These are phyloP conservation scores for Gossypioides kirkii DNA, from an alignment of 345 rosid species.

Conservation along the genomic window DNA sequence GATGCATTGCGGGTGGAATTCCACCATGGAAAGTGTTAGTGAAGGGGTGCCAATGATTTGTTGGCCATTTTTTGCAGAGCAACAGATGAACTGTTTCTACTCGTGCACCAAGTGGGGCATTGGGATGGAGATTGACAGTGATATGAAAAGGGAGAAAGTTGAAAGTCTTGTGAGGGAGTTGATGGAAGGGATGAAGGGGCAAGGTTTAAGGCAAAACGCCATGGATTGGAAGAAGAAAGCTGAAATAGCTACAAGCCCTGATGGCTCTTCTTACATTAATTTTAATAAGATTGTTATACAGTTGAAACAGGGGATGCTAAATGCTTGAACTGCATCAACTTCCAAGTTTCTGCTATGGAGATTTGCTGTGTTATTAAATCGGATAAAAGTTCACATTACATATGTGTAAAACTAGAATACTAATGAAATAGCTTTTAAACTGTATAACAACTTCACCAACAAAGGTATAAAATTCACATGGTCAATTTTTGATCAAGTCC, in stretches of 20 bases:
- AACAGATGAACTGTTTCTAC: slow-evolving; percentile 17
- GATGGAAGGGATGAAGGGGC: slow-evolving; percentile 10
- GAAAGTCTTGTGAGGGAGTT: background rate
- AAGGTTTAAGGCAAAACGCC: background rate
- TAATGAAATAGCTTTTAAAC: background rate
- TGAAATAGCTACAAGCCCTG: background rate
- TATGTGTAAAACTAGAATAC: too few species aligned
- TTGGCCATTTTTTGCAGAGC: slow-evolving; percentile 24
- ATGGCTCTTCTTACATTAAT: slow-evolving; percentile 8
- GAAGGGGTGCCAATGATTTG: slow-evolving; percentile 19
- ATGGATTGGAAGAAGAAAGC: slow-evolving; percentile 10
- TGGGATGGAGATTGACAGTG: slow-evolving; percentile 18
- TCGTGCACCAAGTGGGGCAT: slow-evolving; percentile 19
- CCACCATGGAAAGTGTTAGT: slow-evolving; percentile 16
- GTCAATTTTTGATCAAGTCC: background rate
- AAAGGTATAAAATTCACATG: background rate
- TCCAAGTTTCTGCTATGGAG: too few species aligned
- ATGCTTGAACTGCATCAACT: too few species aligned
- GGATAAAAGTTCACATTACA: too few species aligned
- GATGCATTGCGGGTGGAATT: slow-evolving; percentile 27
- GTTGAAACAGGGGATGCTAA: background rate
- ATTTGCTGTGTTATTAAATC: too few species aligned
- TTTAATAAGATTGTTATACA: slow-evolving; percentile 7
- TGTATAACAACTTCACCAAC: background rate
- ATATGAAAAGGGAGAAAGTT: background rate